A percentile compares a stretch with the other conserved stretches of the same genome.
These are phyloP conservation scores for Daldinia grandis DNA, from an alignment of 495 filamentous ascomycete genomes.

Conservation along the genomic window DNA sequence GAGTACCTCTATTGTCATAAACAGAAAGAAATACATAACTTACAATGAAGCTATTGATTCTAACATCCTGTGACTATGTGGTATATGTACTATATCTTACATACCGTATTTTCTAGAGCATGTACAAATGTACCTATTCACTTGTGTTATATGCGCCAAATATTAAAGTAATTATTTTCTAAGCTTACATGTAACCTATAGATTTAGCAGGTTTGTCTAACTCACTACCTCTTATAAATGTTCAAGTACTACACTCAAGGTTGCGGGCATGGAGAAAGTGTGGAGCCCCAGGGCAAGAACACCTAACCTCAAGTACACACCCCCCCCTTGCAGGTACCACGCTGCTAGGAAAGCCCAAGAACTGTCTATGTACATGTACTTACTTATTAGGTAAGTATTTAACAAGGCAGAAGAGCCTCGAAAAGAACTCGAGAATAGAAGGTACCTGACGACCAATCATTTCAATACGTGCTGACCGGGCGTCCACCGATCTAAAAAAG, in stretches of 20 bases:
- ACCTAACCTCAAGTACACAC: neutral
- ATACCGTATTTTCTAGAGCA: neutral
- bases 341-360: neutral
- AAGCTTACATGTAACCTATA: neutral
- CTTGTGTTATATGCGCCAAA: neutral
- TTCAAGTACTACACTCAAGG: slow-evolving; percentile 1
- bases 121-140: neutral
- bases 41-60: neutral
- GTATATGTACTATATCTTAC: neutral
- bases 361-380: neutral
- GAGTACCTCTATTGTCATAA: neutral
- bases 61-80: neutral
- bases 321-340: neutral
- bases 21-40: neutral
- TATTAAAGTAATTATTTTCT: neutral
- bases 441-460: neutral
- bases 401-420: neutral
- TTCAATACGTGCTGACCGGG: too few relatives aligned
- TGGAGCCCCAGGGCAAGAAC: slow-evolving; percentile 21
- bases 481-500: neutral
- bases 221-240: neutral
- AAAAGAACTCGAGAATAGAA: neutral
- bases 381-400: neutral
- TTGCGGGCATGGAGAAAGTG: neutral
- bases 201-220: neutral